phyloP scores from a whole-genome alignment of 768 basidiomycete genomes.

The Lentinula lateritia region DNA sequence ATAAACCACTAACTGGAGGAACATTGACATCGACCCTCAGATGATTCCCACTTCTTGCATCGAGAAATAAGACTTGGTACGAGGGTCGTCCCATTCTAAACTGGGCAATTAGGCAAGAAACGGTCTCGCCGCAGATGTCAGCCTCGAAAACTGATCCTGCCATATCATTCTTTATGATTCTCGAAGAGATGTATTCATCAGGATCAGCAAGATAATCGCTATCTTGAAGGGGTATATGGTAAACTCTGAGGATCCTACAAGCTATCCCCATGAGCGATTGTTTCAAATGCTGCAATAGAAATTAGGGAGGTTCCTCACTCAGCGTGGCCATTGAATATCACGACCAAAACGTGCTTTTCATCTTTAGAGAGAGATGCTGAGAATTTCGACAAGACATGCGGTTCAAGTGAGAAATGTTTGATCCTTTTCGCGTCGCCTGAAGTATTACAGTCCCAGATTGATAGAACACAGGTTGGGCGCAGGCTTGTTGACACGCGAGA shows the following conservation, averaged over 20 bases:
- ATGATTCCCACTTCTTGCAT: conserved; percentile 20
- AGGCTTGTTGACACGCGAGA: conserved; percentile 17
- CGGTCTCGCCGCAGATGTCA: conserved; percentile 17
- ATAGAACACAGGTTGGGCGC: conserved; percentile 9
- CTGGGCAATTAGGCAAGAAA: conserved; percentile 13
- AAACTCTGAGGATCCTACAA: conserved; percentile 18
- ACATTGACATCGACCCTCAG: conserved; percentile 17
- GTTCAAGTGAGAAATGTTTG: conserved; percentile 6
- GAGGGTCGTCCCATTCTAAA: not conserved
- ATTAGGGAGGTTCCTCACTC: conserved; percentile 13
- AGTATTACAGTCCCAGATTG: conserved; percentile 15
- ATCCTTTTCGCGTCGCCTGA: conserved; percentile 9
- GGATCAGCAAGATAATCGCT: not conserved
- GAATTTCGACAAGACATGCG: conserved; percentile 7
- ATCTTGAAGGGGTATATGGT: conserved; percentile 13
- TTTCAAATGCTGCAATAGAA: not conserved
- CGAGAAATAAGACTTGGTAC: conserved; percentile 23
- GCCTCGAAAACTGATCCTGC: conserved; percentile 10
- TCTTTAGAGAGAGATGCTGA: conserved; percentile 10
- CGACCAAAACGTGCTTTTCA: conserved; percentile 16
- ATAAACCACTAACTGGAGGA: conserved; percentile 11
- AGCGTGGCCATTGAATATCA: conserved; percentile 10
- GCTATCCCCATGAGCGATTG: not conserved
- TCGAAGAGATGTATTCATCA: not conserved
- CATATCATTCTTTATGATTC: not conserved